Evolutionary conservation across 1,284 basidiomycete genomes (phyloP), one percentile per base, ranked within the genome.

Genomic region (Kwoniella shivajii): DNA sequence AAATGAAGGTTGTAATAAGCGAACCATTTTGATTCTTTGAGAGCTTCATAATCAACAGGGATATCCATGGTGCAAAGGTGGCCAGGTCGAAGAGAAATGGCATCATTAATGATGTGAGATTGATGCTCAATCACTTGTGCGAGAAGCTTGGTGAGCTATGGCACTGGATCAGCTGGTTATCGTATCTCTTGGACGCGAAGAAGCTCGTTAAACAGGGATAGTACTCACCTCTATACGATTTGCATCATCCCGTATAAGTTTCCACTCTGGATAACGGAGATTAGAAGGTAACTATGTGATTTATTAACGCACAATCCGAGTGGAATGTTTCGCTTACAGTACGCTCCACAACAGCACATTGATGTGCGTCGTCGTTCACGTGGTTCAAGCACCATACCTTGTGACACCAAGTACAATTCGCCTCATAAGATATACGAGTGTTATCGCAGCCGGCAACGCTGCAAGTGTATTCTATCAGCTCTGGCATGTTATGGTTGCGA

Each of bases 1-100:
- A 63, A 54, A 36, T 57, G 54, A 33, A 54, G 3, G 33, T 63
- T 59, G 30, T 18, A 49, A 6, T 14, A 27, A 18, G 39, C 50
- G 10, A 43, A 36, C 43, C 39, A 52, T 33, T 38, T 39, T 13
- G 22, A 34, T 27, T 34, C 31, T 22, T 36, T 16, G 13, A 48
- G 46, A 26, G 20, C 18, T 20, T 26, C 22, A 6, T 22, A 26
- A 11, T 48, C 24, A 26, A 29, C 11, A 16, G 50, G 50, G 6
- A 52, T 24, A 3, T 33, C 20, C 5, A 52, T 16, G 6, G n/a
- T 31, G 29, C 50, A 52, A 7, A 33, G 24, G 14, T 43, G 18
- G 22, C 30, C 11, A 31, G 50, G 39, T 18, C 50, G 39, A 33
- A 44, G 39, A 4, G 24, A 31, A 20, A 10, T 11, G 27, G 33